Base-by-base conservation (phyloP, 2,329 filamentous ascomycete genomes). In the Stemphylium vesicarium region DNA sequence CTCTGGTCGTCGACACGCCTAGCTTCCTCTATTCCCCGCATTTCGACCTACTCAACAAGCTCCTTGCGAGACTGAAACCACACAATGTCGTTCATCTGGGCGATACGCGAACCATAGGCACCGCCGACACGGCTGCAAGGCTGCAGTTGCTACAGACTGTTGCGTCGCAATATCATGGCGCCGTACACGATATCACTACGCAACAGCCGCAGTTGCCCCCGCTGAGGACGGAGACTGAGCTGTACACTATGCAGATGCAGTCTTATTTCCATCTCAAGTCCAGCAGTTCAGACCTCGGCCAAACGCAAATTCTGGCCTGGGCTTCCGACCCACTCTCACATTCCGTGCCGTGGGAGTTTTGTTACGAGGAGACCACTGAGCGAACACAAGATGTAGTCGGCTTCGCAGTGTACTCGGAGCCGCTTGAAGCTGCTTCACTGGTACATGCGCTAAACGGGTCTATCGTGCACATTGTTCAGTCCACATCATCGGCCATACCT, bases 231-330 rank as follows among this genome's bases (percentile, higher is more conserved):
- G 82, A 88, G 0, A 81, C 84, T 0, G 86, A 93, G 57, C 74
- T 91, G 2, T 80, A 89, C 45, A 82, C 83, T 5, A 92, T 94
- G 88, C 89, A 92, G 63, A 85, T 82, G n/a, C 87, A 92, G 81
- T 88, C 89, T 0, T 94, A 93, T 64, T 91, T 94, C 66, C 91
- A 94, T 68, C 69, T 60, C 43, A 42, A 51, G 53, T 26, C 49
- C 40, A 26, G 54, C 53, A 18, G 60, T 63, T 37, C 44, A 61
- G 50, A 33, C 16, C 5, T 12, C 9, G 35, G 40, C 46, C 29
- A 56, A 56, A 8, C 62, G 62, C 44, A 63, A 37, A 59, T 56
- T 60, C 48, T 74, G 16, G 72, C 69, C 39, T 90, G 86, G 84
- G 76, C 82, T 46, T 56, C 79, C 0, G 78, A 76, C 0, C 83